Percentiles rank a stretch among this genome's conserved stretches.
Evolutionary conservation across 495 filamentous ascomycete genomes (phyloP).

Genomic region (Elaphomyces granulatus): DNA sequence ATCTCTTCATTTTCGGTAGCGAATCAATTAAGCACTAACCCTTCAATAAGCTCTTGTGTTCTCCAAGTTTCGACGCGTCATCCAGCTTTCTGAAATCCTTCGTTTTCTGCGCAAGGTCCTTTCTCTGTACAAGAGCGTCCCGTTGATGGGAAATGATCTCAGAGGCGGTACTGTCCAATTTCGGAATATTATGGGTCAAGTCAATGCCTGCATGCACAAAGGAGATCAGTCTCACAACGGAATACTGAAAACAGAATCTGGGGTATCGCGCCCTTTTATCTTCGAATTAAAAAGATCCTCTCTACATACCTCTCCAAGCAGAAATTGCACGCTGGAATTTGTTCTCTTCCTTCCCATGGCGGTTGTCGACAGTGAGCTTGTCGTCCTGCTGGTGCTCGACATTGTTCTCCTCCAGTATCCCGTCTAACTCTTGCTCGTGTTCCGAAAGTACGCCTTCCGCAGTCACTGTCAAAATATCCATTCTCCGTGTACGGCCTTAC

Average conservation of each 20-base stretch:
- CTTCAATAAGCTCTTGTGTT: slow-evolving; percentile 83
- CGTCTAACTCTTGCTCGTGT: too few relatives aligned
- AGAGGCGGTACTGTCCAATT: slow-evolving; percentile 77
- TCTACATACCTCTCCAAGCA: slow-evolving; percentile 78
- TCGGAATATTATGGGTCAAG: slow-evolving; percentile 69
- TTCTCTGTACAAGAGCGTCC: slow-evolving; percentile 83
- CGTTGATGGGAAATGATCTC: slow-evolving; percentile 87
- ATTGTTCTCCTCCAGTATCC: too few relatives aligned
- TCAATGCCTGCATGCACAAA: slow-evolving; percentile 54
- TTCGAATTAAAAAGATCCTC: too few relatives aligned
- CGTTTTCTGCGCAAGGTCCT: slow-evolving; percentile 95
- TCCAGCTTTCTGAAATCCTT: slow-evolving; percentile 96
- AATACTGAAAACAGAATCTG: slow-evolving; percentile 3
- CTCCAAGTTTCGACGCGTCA: slow-evolving; percentile 70
- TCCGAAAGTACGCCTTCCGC: slow-evolving; percentile 25
- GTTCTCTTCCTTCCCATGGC: slow-evolving; percentile 46
- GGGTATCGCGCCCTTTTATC: too few relatives aligned
- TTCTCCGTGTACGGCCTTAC: too few relatives aligned
- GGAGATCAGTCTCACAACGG: neutral
- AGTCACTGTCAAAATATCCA: slow-evolving; percentile 34
- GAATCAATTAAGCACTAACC: slow-evolving; percentile 27
- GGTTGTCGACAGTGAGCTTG: slow-evolving; percentile 17
- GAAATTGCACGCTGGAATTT: slow-evolving; percentile 93
- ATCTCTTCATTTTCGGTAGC: neutral
- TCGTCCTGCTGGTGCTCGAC: too few relatives aligned